Conservation (phyloP, 768 basidiomycete species). For the Tricholomella constricta region DNA sequence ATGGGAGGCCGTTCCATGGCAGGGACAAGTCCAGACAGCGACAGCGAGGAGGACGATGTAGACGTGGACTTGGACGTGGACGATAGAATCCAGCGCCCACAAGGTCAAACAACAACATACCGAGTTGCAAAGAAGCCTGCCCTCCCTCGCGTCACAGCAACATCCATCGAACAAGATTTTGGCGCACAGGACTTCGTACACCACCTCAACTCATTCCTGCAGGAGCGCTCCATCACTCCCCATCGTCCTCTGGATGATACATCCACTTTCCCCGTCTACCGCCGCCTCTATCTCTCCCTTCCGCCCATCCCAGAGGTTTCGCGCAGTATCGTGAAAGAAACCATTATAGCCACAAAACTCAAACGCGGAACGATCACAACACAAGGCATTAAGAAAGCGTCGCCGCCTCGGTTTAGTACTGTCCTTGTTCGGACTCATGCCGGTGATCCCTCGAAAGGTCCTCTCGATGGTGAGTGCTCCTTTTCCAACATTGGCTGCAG, state of each 20-base stretch:
- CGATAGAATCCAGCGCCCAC: no score
- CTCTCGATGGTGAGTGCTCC: constrained; percentile 11
- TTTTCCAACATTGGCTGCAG: background rate
- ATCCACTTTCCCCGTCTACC: constrained; percentile 19
- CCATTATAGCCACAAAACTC: constrained; percentile 13
- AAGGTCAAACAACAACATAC: background rate
- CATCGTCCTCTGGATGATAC: background rate
- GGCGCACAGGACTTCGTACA: constrained; percentile 14
- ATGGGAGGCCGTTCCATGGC: constrained; percentile 6
- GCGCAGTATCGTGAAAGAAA: constrained; percentile 5
- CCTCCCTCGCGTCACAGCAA: constrained; percentile 6
- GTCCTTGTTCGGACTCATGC: constrained; percentile 16
- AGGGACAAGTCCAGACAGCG: background rate
- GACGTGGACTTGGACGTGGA: background rate
- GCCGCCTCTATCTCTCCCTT: constrained; percentile 14
- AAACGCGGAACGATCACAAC: background rate
- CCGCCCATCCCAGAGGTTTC: constrained; percentile 16
- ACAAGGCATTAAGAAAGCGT: constrained; percentile 18
- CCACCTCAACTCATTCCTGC: constrained; percentile 14
- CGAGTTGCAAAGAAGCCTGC: constrained; percentile 5
- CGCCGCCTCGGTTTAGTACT: constrained; percentile 19
- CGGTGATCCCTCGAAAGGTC: background rate
- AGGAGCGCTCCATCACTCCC: background rate
- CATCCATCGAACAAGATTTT: constrained; percentile 12
- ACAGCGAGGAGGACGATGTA: background rate